These are phyloP conservation scores for Puccinia sorghi DNA, from an alignment of 1,284 basidiomycete genomes.

Conservation along the genomic window DNA sequence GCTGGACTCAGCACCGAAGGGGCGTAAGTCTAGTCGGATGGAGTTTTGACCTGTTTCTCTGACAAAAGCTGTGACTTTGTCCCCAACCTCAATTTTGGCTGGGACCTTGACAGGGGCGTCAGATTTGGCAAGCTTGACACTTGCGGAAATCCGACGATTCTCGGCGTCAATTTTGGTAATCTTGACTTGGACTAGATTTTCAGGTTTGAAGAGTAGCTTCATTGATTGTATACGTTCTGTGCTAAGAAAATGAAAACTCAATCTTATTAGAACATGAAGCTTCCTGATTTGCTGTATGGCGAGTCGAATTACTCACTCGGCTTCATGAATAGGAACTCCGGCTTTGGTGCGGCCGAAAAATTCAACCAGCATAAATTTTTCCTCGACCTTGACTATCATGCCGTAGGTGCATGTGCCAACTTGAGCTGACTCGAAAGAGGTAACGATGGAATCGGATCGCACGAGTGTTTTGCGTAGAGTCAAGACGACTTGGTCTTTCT, in stretches of 20 bases:
- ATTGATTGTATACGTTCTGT: conserved; percentile 69
- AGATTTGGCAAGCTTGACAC: conserved; percentile 4
- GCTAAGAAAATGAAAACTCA: conserved; percentile 59
- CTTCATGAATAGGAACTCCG: conserved; percentile 75
- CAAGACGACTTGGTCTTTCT: conserved; percentile 76
- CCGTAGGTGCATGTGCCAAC: conserved; percentile 77
- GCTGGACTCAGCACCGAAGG: conserved; percentile 43
- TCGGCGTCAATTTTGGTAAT: conserved; percentile 73
- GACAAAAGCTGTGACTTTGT: conserved; percentile 55
- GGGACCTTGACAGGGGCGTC: not conserved
- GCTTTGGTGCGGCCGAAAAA: conserved; percentile 89
- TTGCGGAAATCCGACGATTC: conserved; percentile 62
- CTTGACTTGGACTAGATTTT: conserved; percentile 77
- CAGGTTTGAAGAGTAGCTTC: conserved; percentile 70
- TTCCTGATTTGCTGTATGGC: not conserved
- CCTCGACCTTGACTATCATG: conserved; percentile 76
- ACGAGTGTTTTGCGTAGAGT: conserved; percentile 92
- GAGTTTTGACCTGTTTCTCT: conserved; percentile 55
- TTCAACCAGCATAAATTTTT: conserved; percentile 78
- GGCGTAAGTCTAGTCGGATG: conserved; percentile 54
- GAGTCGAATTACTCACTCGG: conserved; percentile 64
- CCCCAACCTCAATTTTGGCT: conserved; percentile 7
- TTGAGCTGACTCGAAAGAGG: conserved; percentile 69
- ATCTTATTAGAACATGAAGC: conserved; percentile 40
- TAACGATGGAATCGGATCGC: conserved; percentile 71